Conservation (phyloP, 2,329 filamentous ascomycete species). For the Fusarium mexicanum region DNA sequence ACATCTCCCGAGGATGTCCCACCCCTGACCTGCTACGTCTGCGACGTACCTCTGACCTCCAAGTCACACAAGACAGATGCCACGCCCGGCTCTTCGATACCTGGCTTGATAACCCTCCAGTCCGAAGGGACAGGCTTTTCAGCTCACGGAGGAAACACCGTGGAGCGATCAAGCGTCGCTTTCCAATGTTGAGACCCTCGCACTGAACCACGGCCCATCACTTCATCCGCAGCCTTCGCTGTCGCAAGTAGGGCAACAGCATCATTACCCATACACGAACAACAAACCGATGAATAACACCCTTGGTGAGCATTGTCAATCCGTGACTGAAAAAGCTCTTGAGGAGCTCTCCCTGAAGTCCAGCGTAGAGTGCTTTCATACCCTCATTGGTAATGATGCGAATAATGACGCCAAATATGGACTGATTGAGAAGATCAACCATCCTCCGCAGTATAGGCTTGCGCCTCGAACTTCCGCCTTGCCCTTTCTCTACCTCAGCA, state of each 20-base stretch:
- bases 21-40: constrained; percentile 77
- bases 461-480: neutral
- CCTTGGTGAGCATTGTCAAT: constrained; percentile 87
- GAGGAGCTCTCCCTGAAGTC: constrained; percentile 77
- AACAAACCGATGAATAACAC: constrained; percentile 76
- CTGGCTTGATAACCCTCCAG: constrained; percentile 80
- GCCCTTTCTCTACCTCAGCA: constrained; percentile 7
- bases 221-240: constrained; percentile 33
- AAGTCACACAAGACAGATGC: constrained; percentile 53
- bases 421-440: constrained; percentile 49
- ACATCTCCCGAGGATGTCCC: constrained; percentile 57
- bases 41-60: constrained; percentile 77
- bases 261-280: constrained; percentile 74
- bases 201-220: constrained; percentile 4
- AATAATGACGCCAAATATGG: constrained; percentile 71
- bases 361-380: constrained; percentile 75
- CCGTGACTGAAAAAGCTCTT: constrained; percentile 89
- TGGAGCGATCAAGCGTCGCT: constrained; percentile 79
- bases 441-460: constrained; percentile 23
- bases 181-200: constrained; percentile 77
- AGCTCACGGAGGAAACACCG: constrained; percentile 82
- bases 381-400: constrained; percentile 72
- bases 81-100: constrained; percentile 66
- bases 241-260: constrained; percentile 42
- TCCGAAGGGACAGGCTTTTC: constrained; percentile 95